Evolutionary conservation across 441 rosid species (phyloP), one percentile per base, ranked within the genome.

Genomic region (Flueggea neowawraea): DNA sequence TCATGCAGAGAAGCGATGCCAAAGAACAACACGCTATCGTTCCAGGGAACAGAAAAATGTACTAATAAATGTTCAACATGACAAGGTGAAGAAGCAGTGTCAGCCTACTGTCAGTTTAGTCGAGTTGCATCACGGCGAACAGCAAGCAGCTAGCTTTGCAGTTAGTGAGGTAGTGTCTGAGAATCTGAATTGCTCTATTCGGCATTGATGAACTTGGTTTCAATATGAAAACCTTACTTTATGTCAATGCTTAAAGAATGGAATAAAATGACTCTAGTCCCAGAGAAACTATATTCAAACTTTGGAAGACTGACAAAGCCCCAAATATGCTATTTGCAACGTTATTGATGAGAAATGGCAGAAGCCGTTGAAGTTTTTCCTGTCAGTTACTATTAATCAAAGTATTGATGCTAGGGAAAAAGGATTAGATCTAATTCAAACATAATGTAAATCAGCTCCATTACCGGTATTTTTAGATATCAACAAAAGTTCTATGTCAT

Each of bases 241-340:
- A 56, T 70, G 64, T 39, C 66, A 5, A 13, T 74, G 63, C 73
- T 78, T 16, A 68, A 71, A 58, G n/a, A 17, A 56, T 74, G 74
- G 76, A 62, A 47, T 52, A n/a, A n/a, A n/a, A 22, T 22, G 54
- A 63, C 6, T 31, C 66, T 8, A 31, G 59, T 64, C 8, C 22
- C 52, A 10, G 8, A 0, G 44, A 56, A 9, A 4, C 66, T 45
- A 47, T 15, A 48, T 61, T 45, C 45, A 74, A 68, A 60, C 71
- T 61, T 22, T 68, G 69, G 54, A 73, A 52, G 61, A 60, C 44
- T 31, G 66, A 58, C 81, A 70, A 61, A 64, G 63, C 31, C 62
- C 62, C 8, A 61, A 70, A 41, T 71, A 65, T 52, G 66, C 54
- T 13, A 14, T 67, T 31, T 55, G 1, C 16, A 64, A 55, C 33